Percentiles rank a stretch among this genome's conserved stretches.
These are phyloP conservation scores for Knoxdaviesia proteae DNA, from an alignment of 2,329 filamentous ascomycete genomes.

Conservation along the genomic window DNA sequence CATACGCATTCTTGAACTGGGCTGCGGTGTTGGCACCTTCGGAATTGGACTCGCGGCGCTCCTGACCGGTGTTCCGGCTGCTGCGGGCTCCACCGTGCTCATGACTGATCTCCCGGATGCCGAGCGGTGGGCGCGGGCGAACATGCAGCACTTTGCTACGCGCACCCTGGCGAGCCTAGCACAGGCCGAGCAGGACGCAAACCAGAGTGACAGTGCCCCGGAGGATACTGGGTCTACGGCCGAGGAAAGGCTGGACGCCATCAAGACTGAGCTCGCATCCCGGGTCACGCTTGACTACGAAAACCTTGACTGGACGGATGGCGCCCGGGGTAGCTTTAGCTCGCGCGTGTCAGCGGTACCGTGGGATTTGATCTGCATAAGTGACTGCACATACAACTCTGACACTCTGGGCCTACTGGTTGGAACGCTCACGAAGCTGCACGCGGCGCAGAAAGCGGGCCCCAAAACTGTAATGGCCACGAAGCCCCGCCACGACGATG, in stretches of 20 bases:
- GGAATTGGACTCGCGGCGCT: conserved; percentile 25
- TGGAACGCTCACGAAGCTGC: conserved; percentile 28
- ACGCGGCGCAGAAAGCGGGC: conserved; percentile 10
- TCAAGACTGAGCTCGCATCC: not conserved
- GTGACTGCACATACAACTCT: conserved; percentile 41
- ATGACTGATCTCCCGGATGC: conserved; percentile 36
- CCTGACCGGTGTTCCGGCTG: conserved; percentile 7
- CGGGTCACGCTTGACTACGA: conserved; percentile 22
- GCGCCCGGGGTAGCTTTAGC: conserved; percentile 22
- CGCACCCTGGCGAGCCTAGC: conserved; percentile 2
- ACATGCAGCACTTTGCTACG: conserved; percentile 17
- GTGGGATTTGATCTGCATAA: conserved; percentile 34
- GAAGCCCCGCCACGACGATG: conserved; percentile 33
- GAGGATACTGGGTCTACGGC: too few species aligned
- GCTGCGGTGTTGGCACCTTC: conserved; percentile 34
- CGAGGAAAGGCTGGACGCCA: not conserved
- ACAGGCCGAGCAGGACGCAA: conserved; percentile 5
- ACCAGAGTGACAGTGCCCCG: not conserved
- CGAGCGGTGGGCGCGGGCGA: conserved; percentile 23
- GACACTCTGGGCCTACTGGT: conserved; percentile 33
- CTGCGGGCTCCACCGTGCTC: conserved; percentile 15
- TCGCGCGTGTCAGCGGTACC: conserved; percentile 13
- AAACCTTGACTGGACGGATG: conserved; percentile 36
- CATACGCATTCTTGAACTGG: conserved; percentile 26
- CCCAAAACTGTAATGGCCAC: conserved; percentile 30